Conservation (phyloP, 768 basidiomycete genomes). For the Gloeopeniophorella convolvens region DNA sequence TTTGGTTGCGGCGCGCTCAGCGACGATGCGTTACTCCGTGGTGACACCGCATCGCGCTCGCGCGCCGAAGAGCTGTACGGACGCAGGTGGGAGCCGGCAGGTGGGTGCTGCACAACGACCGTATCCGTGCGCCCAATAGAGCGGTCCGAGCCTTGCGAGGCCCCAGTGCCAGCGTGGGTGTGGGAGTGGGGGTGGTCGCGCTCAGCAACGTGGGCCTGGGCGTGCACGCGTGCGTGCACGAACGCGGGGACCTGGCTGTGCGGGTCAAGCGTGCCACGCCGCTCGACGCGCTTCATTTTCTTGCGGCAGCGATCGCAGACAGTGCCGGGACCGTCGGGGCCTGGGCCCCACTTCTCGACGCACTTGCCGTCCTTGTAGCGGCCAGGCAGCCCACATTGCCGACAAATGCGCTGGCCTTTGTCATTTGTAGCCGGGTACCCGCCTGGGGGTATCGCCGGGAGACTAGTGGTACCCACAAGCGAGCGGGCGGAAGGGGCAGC, state of each 20-base stretch:
- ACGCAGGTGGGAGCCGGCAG: constrained; percentile 4
- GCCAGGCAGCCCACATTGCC: constrained; percentile 62
- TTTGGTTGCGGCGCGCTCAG: constrained; percentile 10
- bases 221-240: constrained; percentile 6
- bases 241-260: constrained; percentile 23
- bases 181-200: constrained; percentile 7
- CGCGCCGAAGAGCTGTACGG: constrained; percentile 4
- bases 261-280: constrained; percentile 53
- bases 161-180: neutral
- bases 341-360: constrained; percentile 81
- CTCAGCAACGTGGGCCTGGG: constrained; percentile 1
- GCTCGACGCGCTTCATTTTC: constrained; percentile 76
- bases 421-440: constrained; percentile 32
- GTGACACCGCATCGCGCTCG: constrained; percentile 14
- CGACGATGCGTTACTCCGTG: constrained; percentile 36
- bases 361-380: constrained; percentile 77
- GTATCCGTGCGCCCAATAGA: constrained; percentile 15
- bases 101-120: constrained; percentile 9
- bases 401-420: constrained; percentile 58
- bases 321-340: constrained; percentile 72
- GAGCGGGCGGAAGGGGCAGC: constrained; percentile 9
- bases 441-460: constrained; percentile 25
- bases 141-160: constrained; percentile 11
- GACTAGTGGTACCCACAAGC: constrained; percentile 20
- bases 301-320: constrained; percentile 78